These are phyloP conservation scores for Mikania micrantha DNA, from an alignment of 129 eudicot species.

Conservation along the genomic window DNA sequence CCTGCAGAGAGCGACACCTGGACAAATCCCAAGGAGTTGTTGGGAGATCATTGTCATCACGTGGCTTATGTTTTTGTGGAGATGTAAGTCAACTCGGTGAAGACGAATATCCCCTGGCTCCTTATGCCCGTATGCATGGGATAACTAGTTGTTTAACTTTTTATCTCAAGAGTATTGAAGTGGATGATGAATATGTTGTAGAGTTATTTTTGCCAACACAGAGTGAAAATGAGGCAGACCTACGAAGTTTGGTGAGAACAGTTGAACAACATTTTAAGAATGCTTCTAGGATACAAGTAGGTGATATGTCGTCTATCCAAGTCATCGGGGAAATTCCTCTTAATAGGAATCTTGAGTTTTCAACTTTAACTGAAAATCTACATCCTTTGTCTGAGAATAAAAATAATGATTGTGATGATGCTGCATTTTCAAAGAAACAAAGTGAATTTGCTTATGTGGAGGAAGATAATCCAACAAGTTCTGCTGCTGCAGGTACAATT, in stretches of 20 bases:
- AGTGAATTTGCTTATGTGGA: constrained; percentile 3
- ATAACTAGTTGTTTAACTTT: constrained; percentile 9
- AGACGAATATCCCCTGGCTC: constrained; percentile 1
- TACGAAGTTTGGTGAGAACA: not conserved
- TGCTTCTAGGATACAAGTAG: constrained; percentile 2
- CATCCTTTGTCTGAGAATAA: not conserved
- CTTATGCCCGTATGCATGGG: not conserved
- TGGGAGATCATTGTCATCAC: not conserved
- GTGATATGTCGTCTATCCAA: not conserved
- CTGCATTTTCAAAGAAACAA: no score
- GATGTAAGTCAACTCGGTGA: not conserved
- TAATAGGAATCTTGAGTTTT: not conserved
- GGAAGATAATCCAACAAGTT: not conserved
- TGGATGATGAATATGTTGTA: not conserved
- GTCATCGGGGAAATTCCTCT: constrained; percentile 7
- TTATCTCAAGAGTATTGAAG: not conserved
- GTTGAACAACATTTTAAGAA: not conserved
- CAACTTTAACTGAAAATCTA: not conserved
- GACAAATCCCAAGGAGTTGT: constrained; percentile 8
- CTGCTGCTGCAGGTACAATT: not conserved
- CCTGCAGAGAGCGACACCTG: not conserved
- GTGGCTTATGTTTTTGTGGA: constrained; percentile 1
- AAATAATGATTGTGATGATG: not conserved
- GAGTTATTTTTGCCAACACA: constrained; percentile 5
- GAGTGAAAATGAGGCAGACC: not conserved